Percentiles rank a stretch among this genome's conserved stretches.
phyloP scores from a whole-genome alignment of 257 asterid species.

The Salvia miltiorrhiza region DNA sequence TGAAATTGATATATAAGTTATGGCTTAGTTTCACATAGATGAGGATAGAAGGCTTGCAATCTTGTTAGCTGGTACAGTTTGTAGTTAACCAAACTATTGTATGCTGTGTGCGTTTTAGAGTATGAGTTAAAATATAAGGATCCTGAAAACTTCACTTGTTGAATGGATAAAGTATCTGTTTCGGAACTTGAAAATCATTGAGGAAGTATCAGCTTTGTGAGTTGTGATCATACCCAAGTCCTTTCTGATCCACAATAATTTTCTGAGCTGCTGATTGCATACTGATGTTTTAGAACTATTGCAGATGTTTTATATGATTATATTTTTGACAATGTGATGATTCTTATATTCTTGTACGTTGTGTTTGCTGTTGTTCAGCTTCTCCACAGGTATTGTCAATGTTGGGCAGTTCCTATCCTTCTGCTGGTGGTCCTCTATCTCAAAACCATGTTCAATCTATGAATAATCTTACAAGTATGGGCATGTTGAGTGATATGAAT shows the following conservation, averaged over 20 bases:
- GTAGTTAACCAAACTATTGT: background rate
- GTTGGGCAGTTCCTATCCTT: conserved; percentile 76
- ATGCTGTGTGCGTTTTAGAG: background rate
- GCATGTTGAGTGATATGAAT: conserved; percentile 81
- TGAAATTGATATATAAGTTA: conserved; percentile 5
- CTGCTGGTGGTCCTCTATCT: conserved; percentile 80
- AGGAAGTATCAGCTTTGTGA: conserved; percentile 1
- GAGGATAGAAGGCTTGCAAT: background rate
- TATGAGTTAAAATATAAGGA: background rate
- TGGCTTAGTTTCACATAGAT: conserved; percentile 1
- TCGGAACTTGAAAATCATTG: background rate
- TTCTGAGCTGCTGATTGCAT: background rate
- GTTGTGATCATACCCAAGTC: background rate
- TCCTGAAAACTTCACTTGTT: background rate
- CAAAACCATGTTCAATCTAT: conserved; percentile 80
- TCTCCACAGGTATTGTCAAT: conserved; percentile 95
- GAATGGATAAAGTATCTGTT: background rate
- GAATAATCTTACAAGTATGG: conserved; percentile 66
- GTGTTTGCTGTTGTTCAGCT: conserved; percentile 55
- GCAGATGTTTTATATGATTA: background rate
- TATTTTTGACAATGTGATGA: conserved; percentile 10
- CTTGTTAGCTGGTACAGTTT: conserved; percentile 15
- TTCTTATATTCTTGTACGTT: background rate
- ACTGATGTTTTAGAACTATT: background rate
- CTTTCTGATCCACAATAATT: background rate